phyloP scores from a whole-genome alignment of 2,329 filamentous ascomycete genomes.

The Fusarium agapanthi region DNA sequence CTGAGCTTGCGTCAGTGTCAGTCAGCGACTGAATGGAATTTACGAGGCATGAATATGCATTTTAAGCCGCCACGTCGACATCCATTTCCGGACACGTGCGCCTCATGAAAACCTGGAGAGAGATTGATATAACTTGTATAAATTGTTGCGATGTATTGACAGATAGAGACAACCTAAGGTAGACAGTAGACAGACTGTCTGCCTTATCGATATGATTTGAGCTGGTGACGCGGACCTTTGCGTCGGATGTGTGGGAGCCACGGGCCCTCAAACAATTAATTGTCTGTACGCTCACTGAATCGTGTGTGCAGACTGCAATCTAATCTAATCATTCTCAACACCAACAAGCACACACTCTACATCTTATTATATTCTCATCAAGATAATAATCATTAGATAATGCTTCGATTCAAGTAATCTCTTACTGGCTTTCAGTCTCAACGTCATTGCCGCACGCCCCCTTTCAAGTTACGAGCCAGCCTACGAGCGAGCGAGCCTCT shows the following conservation, averaged over 20 bases:
- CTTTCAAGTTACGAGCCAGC: conserved; percentile 1
- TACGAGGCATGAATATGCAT: background rate
- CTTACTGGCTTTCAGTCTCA: background rate
- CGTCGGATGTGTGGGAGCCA: conserved; percentile 1
- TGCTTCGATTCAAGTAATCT: background rate
- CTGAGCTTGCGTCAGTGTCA: conserved; percentile 41
- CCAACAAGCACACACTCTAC: background rate
- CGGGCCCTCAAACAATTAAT: background rate
- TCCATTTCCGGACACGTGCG: conserved; percentile 11
- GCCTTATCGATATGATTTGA: background rate
- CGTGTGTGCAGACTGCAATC: background rate
- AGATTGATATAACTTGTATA: background rate
- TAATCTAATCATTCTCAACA: background rate
- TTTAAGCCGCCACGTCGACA: conserved; percentile 34
- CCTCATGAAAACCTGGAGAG: background rate
- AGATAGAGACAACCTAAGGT: background rate
- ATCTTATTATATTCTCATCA: background rate
- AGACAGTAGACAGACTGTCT: background rate
- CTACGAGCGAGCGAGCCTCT: background rate
- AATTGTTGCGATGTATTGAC: background rate
- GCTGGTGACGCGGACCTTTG: background rate
- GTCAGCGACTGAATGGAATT: background rate
- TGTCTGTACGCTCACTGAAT: background rate
- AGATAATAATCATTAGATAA: background rate
- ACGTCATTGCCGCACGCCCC: background rate